Base-by-base conservation (phyloP, 306 rosid species). In the Elaeagnus macrophylla region DNA sequence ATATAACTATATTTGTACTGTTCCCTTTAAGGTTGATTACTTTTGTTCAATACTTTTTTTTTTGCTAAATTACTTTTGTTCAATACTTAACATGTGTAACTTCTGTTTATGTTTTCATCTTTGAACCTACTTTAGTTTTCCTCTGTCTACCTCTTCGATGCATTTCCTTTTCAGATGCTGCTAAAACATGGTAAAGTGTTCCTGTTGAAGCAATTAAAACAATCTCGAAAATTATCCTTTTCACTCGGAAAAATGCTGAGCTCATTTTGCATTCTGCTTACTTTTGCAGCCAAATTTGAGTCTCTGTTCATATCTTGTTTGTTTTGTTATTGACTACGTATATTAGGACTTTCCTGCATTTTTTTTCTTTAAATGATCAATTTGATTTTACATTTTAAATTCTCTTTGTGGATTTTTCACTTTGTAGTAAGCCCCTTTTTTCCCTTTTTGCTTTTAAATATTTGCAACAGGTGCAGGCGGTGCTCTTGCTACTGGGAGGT, bases 401-500 rank as follows among this genome's bases (percentile, higher is more conserved):
- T 61, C 36, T 14, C 6, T 37, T 1, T 5, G 7, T 48, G 37
- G n/a, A 4, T 38, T 7, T 7, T 12, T 62, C 17, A 7, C 13
- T 48, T 56, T 56, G 12, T 11, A 14, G 39, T 39, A 9, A 13
- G 32, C 10, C 11, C 16, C 9, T 39, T 8, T 51, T 8, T 16
- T 41, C 11, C 37, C 15, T 32, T 54, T 37, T 45, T 2, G 12
- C 37, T n/a, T 52, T 48, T 20, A 45, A 47, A 59, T 73, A 47
- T 65, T 43, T 48, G 36, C 65, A 39, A 69, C 73, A 90, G 97
- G 97, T 86, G 62, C 97, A 84, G 72, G 95, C 97, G 1, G 97
- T 90, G 75, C 81, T 90, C 57, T 70, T 90, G 66, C 86, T 90
- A 51, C 73, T 90, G 74, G 97, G 94, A 59, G 94, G 94, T 39